phyloP scores from a whole-genome alignment of 768 basidiomycete genomes.

The Termitomyces sp. region DNA sequence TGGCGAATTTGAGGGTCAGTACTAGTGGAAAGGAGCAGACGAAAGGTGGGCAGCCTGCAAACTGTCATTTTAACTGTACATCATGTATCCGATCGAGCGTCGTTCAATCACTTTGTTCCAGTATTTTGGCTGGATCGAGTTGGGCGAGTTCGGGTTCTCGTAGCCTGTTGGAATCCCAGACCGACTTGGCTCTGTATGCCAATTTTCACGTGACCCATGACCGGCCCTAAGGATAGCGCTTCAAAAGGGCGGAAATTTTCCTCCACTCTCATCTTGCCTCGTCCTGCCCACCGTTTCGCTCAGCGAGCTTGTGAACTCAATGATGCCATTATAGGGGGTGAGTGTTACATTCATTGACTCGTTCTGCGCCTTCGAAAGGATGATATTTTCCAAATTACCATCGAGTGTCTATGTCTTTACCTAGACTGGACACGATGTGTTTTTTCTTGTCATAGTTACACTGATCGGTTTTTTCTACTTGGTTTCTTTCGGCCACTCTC shows the following conservation, averaged over 20 bases:
- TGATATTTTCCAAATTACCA: constrained; percentile 43
- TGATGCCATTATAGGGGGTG: background rate
- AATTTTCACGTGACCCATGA: background rate
- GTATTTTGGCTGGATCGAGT: background rate
- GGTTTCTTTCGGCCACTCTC: constrained; percentile 10
- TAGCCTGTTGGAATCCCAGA: too few species aligned
- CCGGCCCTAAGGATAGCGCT: constrained; percentile 15
- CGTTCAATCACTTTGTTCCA: background rate
- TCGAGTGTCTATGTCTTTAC: constrained; percentile 50
- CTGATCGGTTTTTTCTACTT: constrained; percentile 53
- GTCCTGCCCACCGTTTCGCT: background rate
- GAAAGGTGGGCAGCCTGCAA: too few species aligned
- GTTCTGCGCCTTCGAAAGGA: constrained; percentile 38
- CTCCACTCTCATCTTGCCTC: background rate
- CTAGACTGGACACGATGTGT: constrained; percentile 54
- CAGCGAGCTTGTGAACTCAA: background rate
- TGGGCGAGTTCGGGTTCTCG: background rate
- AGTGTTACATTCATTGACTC: background rate
- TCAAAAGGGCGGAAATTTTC: constrained; percentile 15
- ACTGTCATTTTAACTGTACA: background rate
- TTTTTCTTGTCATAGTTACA: constrained; percentile 87
- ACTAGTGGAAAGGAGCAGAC: background rate
- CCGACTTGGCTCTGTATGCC: too few species aligned
- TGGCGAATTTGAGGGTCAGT: background rate
- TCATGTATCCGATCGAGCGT: background rate